phyloP scores from a whole-genome alignment of 176 grass and related monocot genomes.

The Pharus latifolius region DNA sequence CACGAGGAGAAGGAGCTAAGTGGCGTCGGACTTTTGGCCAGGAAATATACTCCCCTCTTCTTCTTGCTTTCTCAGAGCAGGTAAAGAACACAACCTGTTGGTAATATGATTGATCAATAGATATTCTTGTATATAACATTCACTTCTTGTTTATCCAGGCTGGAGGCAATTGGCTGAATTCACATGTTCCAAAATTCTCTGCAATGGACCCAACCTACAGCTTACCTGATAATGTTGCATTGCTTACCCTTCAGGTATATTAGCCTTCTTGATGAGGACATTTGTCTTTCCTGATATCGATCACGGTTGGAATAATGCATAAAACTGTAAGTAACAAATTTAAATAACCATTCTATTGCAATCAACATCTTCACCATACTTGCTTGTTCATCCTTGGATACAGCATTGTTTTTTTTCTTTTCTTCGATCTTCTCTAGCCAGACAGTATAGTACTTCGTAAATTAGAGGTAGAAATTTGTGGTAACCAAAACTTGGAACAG shows the following conservation, averaged over 20 bases:
- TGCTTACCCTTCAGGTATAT: conserved; percentile 90
- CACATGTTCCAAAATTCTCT: conserved; percentile 60
- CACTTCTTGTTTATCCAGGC: conserved; percentile 41
- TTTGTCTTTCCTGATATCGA: neutral
- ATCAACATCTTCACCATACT: neutral
- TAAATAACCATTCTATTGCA: neutral
- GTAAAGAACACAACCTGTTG: conserved; percentile 28
- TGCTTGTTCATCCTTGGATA: neutral
- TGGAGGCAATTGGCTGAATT: conserved; percentile 68
- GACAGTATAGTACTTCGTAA: neutral
- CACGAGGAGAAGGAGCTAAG: conserved; percentile 66
- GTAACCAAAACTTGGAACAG: neutral
- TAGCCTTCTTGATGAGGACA: no score
- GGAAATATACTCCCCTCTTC: conserved; percentile 94
- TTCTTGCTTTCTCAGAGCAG: conserved; percentile 85
- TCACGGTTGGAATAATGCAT: neutral
- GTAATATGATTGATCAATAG: neutral
- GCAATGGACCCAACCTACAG: conserved; percentile 85
- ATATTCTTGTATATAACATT: conserved; percentile 7
- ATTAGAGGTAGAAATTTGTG: neutral
- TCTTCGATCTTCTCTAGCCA: neutral
- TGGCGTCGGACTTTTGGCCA: conserved; percentile 90
- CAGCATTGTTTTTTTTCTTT: neutral
- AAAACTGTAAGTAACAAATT: neutral
- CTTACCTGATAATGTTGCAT: conserved; percentile 88